Base-by-base conservation (phyloP, 2,329 filamentous ascomycete species). In the Clonostachys chloroleuca region DNA sequence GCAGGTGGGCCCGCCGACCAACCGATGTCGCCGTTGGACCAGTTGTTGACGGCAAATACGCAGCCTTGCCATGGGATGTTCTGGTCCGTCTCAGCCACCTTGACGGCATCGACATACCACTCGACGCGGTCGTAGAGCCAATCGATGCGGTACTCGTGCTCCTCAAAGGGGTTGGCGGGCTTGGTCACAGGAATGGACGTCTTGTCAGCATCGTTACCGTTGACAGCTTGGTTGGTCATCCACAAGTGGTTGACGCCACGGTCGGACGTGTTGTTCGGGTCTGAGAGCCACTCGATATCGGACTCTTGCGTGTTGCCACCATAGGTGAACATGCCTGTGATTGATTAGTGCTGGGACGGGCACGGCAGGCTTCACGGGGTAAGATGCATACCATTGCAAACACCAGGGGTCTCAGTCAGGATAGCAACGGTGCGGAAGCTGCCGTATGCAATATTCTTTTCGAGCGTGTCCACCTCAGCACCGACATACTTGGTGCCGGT, bases 211-310 rank as follows among this genome's bases (percentile, higher is more conserved):
- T 58, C 3, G 6, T 57, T 51, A 4, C 48, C 52, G 30, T 57
- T 49, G 5, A 47, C 49, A 39, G 61, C 61, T 34, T 63, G 61
- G 52, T 63, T 64, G 4, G 60, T 64, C 30, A 61, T 43, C 60
- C 59, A 64, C 18, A 63, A 42, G 14, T 50, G 47, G n/a, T 56
- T 54, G 12, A 50, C 48, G 5, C 61, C 61, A 4, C 16, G 34
- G 36, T 63, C 62, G 35, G 60, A 61, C 7, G 51, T 24, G 2
- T 58, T 62, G 2, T 49, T 49, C 12, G 54, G 34, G 12, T 64
- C 60, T 1, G 61, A 63, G 13, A 63, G 58, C 61, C 61, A 63
- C 44, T 63, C 61, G 7, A 63, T 63, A 3, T 63, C 61, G 2
- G 54, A 56, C 43, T 63, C 61, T 20, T 64, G 61, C 5, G 45